Conservation (phyloP, 2,329 filamentous ascomycete genomes). For the Mollisia scopiformis region DNA sequence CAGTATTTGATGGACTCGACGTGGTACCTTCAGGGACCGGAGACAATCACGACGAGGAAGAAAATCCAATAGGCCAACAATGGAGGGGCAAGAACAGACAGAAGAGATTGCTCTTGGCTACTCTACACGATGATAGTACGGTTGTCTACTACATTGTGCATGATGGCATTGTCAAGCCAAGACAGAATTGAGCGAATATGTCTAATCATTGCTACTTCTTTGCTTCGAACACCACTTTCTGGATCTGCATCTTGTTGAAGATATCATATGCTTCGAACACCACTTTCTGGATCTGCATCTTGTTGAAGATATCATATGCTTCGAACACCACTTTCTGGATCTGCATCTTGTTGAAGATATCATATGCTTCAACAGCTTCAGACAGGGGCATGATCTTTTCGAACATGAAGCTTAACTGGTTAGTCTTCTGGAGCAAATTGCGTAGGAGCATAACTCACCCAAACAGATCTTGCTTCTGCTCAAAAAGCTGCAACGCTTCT, state of each 20-base stretch:
- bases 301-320: conserved; percentile 73
- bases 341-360: conserved; percentile 70
- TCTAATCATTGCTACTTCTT: conserved; percentile 63
- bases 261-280: conserved; percentile 62
- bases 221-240: conserved; percentile 48
- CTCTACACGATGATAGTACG: conserved; percentile 78
- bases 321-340: conserved; percentile 36
- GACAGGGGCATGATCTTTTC: conserved; percentile 71
- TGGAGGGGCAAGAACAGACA: conserved; percentile 51
- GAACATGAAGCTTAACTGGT: conserved; percentile 66
- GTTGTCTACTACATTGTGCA: conserved; percentile 85
- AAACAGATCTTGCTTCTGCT: conserved; percentile 65
- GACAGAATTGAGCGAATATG: conserved; percentile 66
- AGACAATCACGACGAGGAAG: conserved; percentile 22
- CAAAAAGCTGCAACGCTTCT: conserved; percentile 63
- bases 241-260: conserved; percentile 68
- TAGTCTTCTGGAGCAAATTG: not conserved
- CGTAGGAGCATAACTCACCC: conserved; percentile 52
- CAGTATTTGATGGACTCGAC: conserved; percentile 67
- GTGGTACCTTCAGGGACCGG: conserved; percentile 43
- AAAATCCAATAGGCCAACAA: conserved; percentile 39
- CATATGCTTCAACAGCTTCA: conserved; percentile 64
- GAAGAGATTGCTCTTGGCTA: conserved; percentile 76
- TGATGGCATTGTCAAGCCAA: conserved; percentile 83
- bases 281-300: conserved; percentile 55